phyloP scores from a whole-genome alignment of 495 filamentous ascomycete species.

The Trichoderma parareesei region DNA sequence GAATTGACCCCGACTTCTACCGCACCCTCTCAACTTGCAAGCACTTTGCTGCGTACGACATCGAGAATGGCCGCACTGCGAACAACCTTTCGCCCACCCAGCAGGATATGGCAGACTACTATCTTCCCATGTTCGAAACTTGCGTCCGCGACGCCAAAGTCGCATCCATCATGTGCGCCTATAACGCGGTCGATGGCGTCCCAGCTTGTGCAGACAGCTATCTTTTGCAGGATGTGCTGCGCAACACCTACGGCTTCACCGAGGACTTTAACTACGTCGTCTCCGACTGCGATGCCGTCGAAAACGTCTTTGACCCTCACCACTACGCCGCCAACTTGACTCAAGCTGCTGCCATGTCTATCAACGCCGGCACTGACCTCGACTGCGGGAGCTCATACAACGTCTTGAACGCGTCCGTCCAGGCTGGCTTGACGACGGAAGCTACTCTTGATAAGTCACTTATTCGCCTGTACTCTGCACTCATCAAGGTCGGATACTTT shows the following conservation, averaged over 20 bases:
- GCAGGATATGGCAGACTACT: slow-evolving; percentile 43
- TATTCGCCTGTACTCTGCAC: slow-evolving; percentile 26
- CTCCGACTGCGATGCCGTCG: slow-evolving; percentile 39
- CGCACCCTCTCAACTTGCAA: slow-evolving; percentile 57
- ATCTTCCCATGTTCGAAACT: slow-evolving; percentile 38
- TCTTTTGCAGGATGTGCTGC: slow-evolving; percentile 34
- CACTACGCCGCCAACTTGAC: slow-evolving; percentile 27
- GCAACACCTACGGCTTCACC: slow-evolving; percentile 38
- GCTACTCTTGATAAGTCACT: slow-evolving; percentile 27
- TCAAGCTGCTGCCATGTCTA: slow-evolving; percentile 27
- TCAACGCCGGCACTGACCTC: slow-evolving; percentile 30
- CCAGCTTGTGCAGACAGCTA: slow-evolving; percentile 37
- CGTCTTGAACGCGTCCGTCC: slow-evolving; percentile 23
- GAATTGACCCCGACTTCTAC: slow-evolving; percentile 16
- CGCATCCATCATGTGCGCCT: slow-evolving; percentile 40
- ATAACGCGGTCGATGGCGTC: slow-evolving; percentile 36
- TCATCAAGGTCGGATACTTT: slow-evolving; percentile 30
- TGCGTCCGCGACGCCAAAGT: slow-evolving; percentile 39
- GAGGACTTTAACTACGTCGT: slow-evolving; percentile 32
- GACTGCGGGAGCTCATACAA: slow-evolving; percentile 19
- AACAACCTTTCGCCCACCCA: slow-evolving; percentile 31
- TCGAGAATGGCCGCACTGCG: slow-evolving; percentile 37
- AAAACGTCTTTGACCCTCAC: slow-evolving; percentile 29
- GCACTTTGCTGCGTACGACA: slow-evolving; percentile 58
- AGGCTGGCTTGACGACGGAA: slow-evolving; percentile 23